phyloP scores from a whole-genome alignment of 331 rosid genomes.

The Dryas integrifolia region DNA sequence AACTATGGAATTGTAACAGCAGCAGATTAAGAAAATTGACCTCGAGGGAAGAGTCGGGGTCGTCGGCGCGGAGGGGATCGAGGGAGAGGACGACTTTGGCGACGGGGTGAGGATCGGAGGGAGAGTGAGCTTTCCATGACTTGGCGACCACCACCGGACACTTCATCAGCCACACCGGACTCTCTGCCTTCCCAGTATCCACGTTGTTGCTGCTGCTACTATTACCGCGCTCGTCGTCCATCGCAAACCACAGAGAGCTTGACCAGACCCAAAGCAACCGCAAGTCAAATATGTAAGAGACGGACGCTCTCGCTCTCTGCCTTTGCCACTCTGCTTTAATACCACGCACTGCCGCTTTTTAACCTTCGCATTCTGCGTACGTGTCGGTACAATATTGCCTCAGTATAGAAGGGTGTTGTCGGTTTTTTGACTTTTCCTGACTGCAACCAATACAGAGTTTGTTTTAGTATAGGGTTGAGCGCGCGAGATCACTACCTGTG shows the following conservation, averaged over 20 bases:
- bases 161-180: conserved; percentile 98
- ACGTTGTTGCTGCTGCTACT: conserved; percentile 48
- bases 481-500: background rate
- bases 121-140: conserved; percentile 79
- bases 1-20: too few relatives aligned
- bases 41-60: conserved; percentile 62
- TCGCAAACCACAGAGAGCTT: background rate
- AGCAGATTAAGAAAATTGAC: conserved; percentile 21
- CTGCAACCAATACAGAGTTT: background rate
- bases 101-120: conserved; percentile 70
- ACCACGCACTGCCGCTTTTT: too few relatives aligned
- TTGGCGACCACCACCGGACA: conserved; percentile 80
- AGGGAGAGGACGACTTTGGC: conserved; percentile 92
- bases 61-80: conserved; percentile 85
- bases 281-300: too few relatives aligned
- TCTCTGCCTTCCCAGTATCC: conserved; percentile 76
- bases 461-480: background rate
- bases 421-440: background rate
- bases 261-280: too few relatives aligned
- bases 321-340: too few relatives aligned
- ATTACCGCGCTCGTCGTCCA: conserved; percentile 66
- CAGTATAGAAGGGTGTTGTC: background rate
- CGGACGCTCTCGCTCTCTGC: too few relatives aligned
- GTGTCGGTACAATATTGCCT: background rate
- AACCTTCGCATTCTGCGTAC: background rate